phyloP scores from a whole-genome alignment of 768 basidiomycete genomes.

The Lepiota subincarnata region DNA sequence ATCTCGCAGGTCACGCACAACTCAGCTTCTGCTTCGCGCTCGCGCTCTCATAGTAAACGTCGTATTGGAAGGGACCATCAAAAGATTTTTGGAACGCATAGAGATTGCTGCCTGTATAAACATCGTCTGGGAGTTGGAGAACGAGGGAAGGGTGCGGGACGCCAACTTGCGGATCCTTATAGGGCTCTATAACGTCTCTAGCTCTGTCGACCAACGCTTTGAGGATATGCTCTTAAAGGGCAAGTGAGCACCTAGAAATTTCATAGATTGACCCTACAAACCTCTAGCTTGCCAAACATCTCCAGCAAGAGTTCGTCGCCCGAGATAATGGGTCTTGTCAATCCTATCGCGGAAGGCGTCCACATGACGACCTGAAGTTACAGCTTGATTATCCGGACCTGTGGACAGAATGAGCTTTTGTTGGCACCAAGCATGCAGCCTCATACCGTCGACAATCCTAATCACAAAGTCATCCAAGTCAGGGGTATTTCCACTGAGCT shows the following conservation, averaged over 20 bases:
- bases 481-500: constrained; percentile 67
- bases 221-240: constrained; percentile 52
- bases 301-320: constrained; percentile 55
- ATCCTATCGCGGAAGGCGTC: constrained; percentile 54
- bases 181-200: constrained; percentile 48
- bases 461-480: constrained; percentile 83
- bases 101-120: constrained; percentile 69
- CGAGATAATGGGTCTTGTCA: constrained; percentile 69
- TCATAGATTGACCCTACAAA: constrained; percentile 22
- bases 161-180: constrained; percentile 42
- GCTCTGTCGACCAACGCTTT: constrained; percentile 58
- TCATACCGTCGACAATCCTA: constrained; percentile 70
- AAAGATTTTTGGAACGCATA: constrained; percentile 85
- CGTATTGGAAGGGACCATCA: constrained; percentile 84
- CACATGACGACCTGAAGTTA: constrained; percentile 53
- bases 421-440: neutral
- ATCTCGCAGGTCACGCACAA: constrained; percentile 39
- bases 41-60: constrained; percentile 80
- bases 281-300: constrained; percentile 86
- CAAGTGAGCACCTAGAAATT: neutral
- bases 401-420: constrained; percentile 5
- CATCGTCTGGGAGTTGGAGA: constrained; percentile 72
- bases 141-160: constrained; percentile 79
- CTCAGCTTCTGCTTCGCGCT: constrained; percentile 62
- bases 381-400: constrained; percentile 57